Percentiles rank a stretch among this genome's conserved stretches.
Evolutionary conservation across 768 basidiomycete species (phyloP).

Genomic region (Russula sp.): DNA sequence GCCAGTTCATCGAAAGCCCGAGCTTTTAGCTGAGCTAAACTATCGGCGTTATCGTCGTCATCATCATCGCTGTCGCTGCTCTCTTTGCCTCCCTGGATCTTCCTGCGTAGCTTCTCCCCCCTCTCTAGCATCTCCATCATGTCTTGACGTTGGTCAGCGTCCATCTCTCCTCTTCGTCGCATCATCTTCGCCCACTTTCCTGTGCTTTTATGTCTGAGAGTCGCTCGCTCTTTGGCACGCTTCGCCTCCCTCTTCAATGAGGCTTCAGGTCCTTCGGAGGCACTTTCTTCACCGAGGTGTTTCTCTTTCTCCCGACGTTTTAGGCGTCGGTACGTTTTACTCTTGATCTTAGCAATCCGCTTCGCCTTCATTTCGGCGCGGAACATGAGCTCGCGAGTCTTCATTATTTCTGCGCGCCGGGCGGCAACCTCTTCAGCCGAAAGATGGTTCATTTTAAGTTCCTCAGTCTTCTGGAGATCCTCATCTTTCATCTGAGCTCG

Average conservation of each 20-base stretch:
- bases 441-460: constrained; percentile 76
- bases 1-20: constrained; percentile 23
- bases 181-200: constrained; percentile 84
- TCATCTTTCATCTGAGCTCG: constrained; percentile 77
- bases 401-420: constrained; percentile 72
- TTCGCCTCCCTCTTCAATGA: constrained; percentile 65
- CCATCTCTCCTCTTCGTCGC: constrained; percentile 60
- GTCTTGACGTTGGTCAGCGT: constrained; percentile 53
- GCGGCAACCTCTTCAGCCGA: constrained; percentile 79
- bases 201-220: constrained; percentile 78
- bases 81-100: constrained; percentile 55
- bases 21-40: constrained; percentile 36
- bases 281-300: constrained; percentile 46
- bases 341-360: constrained; percentile 91
- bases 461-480: constrained; percentile 71
- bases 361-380: constrained; percentile 87
- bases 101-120: constrained; percentile 69
- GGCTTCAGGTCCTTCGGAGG: constrained; percentile 43
- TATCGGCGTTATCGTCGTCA: constrained; percentile 46
- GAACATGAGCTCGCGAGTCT: constrained; percentile 90
- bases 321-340: constrained; percentile 83
- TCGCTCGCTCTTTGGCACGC: constrained; percentile 84
- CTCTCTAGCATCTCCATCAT: constrained; percentile 82
- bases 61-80: constrained; percentile 49
- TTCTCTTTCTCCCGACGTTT: constrained; percentile 72